Evolutionary conservation across 2,329 filamentous ascomycete species (phyloP).

Genomic region (Aspergillus caelatus): DNA sequence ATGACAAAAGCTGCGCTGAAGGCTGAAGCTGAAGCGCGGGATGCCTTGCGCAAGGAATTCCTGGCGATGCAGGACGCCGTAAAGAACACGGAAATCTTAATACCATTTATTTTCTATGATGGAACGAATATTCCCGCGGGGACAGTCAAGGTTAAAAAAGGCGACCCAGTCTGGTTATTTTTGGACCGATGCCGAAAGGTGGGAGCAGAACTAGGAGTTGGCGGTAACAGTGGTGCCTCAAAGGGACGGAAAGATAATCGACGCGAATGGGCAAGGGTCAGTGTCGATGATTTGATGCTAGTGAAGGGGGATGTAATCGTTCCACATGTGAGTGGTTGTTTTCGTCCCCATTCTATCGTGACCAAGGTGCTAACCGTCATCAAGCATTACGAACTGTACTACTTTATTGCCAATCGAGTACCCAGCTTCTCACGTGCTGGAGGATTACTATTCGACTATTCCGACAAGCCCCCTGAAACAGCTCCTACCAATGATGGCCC

Average conservation of each 20-base stretch:
- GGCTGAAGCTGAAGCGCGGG: conserved; percentile 76
- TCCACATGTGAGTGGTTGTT: conserved; percentile 74
- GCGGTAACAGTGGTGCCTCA: conserved; percentile 56
- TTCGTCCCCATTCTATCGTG: neutral
- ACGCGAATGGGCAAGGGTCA: conserved; percentile 88
- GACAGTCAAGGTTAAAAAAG: conserved; percentile 84
- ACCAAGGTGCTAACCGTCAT: conserved; percentile 11
- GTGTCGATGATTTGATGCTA: conserved; percentile 93
- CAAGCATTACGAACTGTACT: conserved; percentile 96
- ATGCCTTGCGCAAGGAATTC: conserved; percentile 77
- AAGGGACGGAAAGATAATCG: conserved; percentile 60
- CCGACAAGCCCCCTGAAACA: conserved; percentile 44
- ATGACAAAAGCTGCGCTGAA: conserved; percentile 76
- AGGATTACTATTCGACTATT: conserved; percentile 78
- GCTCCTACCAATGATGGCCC: conserved; percentile 38
- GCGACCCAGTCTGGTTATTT: conserved; percentile 90
- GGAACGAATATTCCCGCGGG: conserved; percentile 88
- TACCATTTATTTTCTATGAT: conserved; percentile 97
- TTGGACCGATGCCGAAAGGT: conserved; percentile 89
- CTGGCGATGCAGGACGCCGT: conserved; percentile 79
- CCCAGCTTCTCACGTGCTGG: conserved; percentile 71
- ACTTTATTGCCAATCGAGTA: conserved; percentile 80
- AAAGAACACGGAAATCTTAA: conserved; percentile 83
- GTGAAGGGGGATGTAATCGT: conserved; percentile 89
- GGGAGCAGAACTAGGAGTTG: conserved; percentile 78